Evolutionary conservation across 2,329 filamentous ascomycete genomes (phyloP), one percentile per base, ranked within the genome.

Genomic region (Dendrostoma leiphaemia): DNA sequence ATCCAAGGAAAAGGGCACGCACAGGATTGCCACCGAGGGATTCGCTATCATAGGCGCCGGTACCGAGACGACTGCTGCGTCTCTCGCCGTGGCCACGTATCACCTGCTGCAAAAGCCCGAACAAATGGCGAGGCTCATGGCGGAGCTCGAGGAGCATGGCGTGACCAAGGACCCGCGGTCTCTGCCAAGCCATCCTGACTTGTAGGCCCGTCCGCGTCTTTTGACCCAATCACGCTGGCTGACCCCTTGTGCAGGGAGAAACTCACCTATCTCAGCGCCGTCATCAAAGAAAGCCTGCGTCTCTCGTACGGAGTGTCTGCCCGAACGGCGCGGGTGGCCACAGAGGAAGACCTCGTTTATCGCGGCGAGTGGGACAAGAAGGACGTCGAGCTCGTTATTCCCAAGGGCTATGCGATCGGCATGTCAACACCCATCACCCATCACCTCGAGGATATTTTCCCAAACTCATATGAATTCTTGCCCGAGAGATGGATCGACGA

Each of bases 141-240:
- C 47, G 71, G 71, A 54, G 77, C 74, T 38, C 66, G 69, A 8
- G 69, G 65, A 38, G 71, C 68, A 54, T 75, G 78, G 41, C 23
- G 51, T 38, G 49, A 56, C 48, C 3, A 34, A 35, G n/a, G 23
- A 44, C 10, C 41, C 47, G 28, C 41, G 48, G 24, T 40, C 19
- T 4, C 13, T 55, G 23, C 47, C 53, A 7, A 41, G 21, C 9
- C 26, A 24, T 15, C 9, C 10, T 41, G 38, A 55, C 17, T 19
- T 55, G 41, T 48, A n/a, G n/a, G n/a, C n/a, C n/a, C n/a, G n/a
- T n/a, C n/a, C n/a, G n/a, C n/a, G n/a, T n/a, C n/a, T n/a, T n/a
- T n/a, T n/a, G n/a, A n/a, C n/a, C n/a, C n/a, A n/a, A n/a, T n/a
- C n/a, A n/a, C n/a, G n/a, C n/a, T n/a, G n/a, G n/a, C n/a, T n/a